Evolutionary conservation across 2,329 filamentous ascomycete genomes (phyloP).

Genomic region (Cadophora sp.): DNA sequence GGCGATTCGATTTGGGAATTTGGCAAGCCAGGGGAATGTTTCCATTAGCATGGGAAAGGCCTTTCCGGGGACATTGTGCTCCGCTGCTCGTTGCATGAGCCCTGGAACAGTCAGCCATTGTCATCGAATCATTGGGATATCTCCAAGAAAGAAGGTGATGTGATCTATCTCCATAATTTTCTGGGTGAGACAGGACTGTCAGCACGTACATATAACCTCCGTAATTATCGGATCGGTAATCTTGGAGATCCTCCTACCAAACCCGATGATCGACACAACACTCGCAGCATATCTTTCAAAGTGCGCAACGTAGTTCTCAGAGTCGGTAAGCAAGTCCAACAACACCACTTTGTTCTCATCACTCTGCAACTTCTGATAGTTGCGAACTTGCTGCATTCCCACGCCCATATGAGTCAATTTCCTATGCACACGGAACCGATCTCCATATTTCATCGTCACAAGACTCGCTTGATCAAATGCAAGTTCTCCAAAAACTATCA

Average conservation of each 20-base stretch:
- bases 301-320: conserved; percentile 33
- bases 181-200: background rate
- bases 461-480: conserved; percentile 32
- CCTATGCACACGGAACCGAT: conserved; percentile 33
- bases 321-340: conserved; percentile 36
- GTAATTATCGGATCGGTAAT: conserved; percentile 34
- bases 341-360: conserved; percentile 36
- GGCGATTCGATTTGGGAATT: conserved; percentile 33
- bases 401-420: conserved; percentile 37
- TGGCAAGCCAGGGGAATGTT: conserved; percentile 35
- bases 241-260: conserved; percentile 32
- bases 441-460: conserved; percentile 35
- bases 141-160: too few relatives aligned
- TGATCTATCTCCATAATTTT: too few relatives aligned
- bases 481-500: conserved; percentile 35
- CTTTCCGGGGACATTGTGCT: conserved; percentile 36
- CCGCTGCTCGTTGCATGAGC: conserved; percentile 36
- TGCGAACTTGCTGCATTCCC: conserved; percentile 35
- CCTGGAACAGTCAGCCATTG: background rate
- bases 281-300: conserved; percentile 36
- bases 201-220: conserved; percentile 28
- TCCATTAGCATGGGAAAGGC: conserved; percentile 38
- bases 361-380: conserved; percentile 33
- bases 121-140: background rate
- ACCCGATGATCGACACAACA: conserved; percentile 38